Conservation (phyloP, 768 basidiomycete species). For the Rubroboletus pulcherrimus region DNA sequence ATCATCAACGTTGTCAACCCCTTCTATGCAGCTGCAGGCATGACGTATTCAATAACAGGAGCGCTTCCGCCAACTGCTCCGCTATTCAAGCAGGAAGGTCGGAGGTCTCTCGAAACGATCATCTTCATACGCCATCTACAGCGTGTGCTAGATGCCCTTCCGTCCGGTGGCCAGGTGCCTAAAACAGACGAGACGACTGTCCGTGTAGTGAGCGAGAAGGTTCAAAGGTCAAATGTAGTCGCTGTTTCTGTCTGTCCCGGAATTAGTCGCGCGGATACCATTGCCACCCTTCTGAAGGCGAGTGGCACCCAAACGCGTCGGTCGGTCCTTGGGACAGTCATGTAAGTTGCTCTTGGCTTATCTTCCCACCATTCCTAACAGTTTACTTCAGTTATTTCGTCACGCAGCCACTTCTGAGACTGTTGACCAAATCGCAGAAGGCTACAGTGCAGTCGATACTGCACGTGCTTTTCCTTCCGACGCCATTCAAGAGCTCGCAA, state of each 20-base stretch:
- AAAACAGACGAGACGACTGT: constrained; percentile 31
- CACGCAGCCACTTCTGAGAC: constrained; percentile 59
- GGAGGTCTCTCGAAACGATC: constrained; percentile 56
- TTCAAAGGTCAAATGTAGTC: constrained; percentile 70
- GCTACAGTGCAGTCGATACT: constrained; percentile 72
- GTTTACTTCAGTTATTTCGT: constrained; percentile 53
- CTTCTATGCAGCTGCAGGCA: constrained; percentile 79
- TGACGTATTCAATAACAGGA: constrained; percentile 34
- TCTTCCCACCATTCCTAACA: not conserved
- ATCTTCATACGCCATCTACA: constrained; percentile 78
- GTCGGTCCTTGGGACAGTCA: constrained; percentile 42
- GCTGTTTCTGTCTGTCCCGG: constrained; percentile 73
- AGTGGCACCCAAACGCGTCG: constrained; percentile 28
- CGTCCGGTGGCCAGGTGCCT: constrained; percentile 53
- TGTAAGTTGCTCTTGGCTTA: constrained; percentile 39
- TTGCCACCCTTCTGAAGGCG: constrained; percentile 42
- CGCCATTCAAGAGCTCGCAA: constrained; percentile 61
- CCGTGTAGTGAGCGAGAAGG: constrained; percentile 38
- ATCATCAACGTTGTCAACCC: constrained; percentile 84
- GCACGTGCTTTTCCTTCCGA: constrained; percentile 78
- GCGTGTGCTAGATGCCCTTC: constrained; percentile 78
- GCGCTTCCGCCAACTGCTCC: constrained; percentile 25
- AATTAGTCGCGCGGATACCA: constrained; percentile 65
- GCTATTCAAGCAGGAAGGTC: constrained; percentile 57
- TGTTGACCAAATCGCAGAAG: constrained; percentile 66